Evolutionary conservation across 306 rosid species (phyloP).

Genomic region (Bauhinia variegata): DNA sequence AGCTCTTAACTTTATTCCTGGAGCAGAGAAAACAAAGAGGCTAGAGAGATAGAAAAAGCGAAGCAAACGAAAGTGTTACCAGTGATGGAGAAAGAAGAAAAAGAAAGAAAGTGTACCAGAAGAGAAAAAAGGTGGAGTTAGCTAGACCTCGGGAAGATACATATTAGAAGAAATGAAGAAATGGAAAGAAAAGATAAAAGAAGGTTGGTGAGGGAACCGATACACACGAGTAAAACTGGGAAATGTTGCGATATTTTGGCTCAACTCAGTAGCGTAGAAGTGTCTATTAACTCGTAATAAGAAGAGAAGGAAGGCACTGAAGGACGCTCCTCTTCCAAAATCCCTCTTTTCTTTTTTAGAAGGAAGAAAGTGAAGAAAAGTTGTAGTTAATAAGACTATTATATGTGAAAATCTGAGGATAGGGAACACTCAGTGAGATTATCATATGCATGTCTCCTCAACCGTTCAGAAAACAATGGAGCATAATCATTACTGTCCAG

Average conservation of each 20-base stretch:
- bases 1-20: too few relatives aligned
- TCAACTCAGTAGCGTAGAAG: background rate
- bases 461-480: too few relatives aligned
- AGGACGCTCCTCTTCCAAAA: too few relatives aligned
- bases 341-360: too few relatives aligned
- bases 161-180: background rate
- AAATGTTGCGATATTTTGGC: constrained; percentile 43
- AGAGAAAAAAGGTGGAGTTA: constrained; percentile 44
- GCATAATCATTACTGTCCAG: too few relatives aligned
- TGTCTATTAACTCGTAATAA: too few relatives aligned
- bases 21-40: constrained; percentile 28
- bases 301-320: too few relatives aligned
- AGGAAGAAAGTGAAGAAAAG: too few relatives aligned
- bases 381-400: too few relatives aligned
- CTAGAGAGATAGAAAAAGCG: constrained; percentile 14
- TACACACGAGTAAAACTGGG: background rate
- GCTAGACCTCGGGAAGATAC: constrained; percentile 45
- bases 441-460: too few relatives aligned
- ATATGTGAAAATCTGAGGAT: too few relatives aligned
- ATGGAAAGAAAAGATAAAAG: constrained; percentile 23
- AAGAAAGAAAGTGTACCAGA: constrained; percentile 38
- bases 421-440: too few relatives aligned
- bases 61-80: constrained; percentile 33
- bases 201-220: constrained; percentile 36
- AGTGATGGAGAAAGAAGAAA: constrained; percentile 35